Evolutionary conservation across 192 early-diverging fungal species (phyloP), one percentile per base, ranked within the genome.

Genomic region (Chytriomyces sp.): DNA sequence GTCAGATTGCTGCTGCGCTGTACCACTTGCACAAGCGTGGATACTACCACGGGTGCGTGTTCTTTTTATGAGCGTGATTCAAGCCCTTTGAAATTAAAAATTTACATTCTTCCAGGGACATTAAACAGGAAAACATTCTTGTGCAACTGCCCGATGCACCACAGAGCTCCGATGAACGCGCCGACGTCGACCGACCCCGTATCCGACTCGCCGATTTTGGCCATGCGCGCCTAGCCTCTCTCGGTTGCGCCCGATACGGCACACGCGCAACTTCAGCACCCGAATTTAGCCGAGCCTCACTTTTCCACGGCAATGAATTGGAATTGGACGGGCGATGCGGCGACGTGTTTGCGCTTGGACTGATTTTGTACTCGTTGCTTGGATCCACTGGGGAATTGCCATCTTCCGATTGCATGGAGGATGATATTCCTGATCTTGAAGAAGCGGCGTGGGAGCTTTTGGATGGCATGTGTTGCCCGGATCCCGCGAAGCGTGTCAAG

Each of bases 1-100:
- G 49, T 6, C 88, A 90, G 60, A 76, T 90, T 28, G 77, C 82
- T 7, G 44, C 63, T 11, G 84, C 82, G 4, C 73, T 90, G 23
- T 26, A 13, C 8, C 69, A 88, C 72, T 66, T 90, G 53, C 83
- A 90, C 68, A 24, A 62, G 45, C 73, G 79, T 7, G 80, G 83
- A 43, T 61, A 87, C 26, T 84, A 85, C 16, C 88, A 88, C 72
- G 79, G 86, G 28, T 35, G 28, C 0, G 28, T 35, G 0, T 0
- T 35, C 2, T 0, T 35, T 35, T 35, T 35, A 35, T 35, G 88
- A 35, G 28, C 28, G 28, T 35, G 28, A 2, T 35, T 35, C 28
- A 35, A 35, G 28, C 28, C 28, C 28, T 35, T 35, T 35, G 0
- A 35, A 35, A 35, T 35, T 35, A 35, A 1, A 35, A 35, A 0